These are phyloP conservation scores for Penicillium waksmanii DNA, from an alignment of 495 filamentous ascomycete species.

Conservation along the genomic window DNA sequence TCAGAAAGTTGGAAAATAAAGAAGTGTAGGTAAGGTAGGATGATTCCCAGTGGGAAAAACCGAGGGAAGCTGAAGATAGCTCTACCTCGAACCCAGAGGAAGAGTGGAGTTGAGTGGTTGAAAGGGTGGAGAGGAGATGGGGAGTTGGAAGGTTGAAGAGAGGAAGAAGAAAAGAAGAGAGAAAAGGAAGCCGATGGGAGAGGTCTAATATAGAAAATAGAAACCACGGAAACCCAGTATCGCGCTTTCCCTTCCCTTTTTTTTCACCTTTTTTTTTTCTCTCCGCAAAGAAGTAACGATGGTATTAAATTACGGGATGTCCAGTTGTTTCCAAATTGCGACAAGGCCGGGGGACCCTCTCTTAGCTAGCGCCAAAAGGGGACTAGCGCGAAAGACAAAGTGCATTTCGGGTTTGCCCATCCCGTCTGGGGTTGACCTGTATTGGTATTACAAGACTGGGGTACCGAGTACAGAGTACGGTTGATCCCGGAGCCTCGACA, in stretches of 20 bases:
- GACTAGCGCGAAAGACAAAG: background rate
- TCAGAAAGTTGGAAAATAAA: background rate
- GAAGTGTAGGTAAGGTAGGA: background rate
- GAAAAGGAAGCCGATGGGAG: constrained; percentile 11
- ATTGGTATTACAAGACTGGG: background rate
- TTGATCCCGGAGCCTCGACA: background rate
- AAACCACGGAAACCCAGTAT: constrained; percentile 6
- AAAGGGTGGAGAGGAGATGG: background rate
- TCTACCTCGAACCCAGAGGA: constrained; percentile 15
- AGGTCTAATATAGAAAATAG: constrained; percentile 2
- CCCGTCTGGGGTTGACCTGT: constrained; percentile 1
- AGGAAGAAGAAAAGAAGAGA: constrained; percentile 4
- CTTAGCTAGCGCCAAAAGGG: background rate
- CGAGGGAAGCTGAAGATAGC: constrained; percentile 22
- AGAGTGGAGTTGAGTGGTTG: background rate
- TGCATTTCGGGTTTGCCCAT: background rate
- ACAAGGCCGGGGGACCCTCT: constrained; percentile 7
- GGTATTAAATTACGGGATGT: constrained; percentile 10
- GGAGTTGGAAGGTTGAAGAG: constrained; percentile 5
- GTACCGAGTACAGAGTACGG: background rate
- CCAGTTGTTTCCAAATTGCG: constrained; percentile 19
- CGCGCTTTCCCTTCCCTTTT: constrained; percentile 7
- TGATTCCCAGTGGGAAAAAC: background rate
- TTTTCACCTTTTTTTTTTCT: constrained; percentile 3
- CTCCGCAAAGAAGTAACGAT: background rate